Evolutionary conservation across 2,329 filamentous ascomycete genomes (phyloP), one percentile per base, ranked within the genome.

Genomic region (Epichloe gansuensis): DNA sequence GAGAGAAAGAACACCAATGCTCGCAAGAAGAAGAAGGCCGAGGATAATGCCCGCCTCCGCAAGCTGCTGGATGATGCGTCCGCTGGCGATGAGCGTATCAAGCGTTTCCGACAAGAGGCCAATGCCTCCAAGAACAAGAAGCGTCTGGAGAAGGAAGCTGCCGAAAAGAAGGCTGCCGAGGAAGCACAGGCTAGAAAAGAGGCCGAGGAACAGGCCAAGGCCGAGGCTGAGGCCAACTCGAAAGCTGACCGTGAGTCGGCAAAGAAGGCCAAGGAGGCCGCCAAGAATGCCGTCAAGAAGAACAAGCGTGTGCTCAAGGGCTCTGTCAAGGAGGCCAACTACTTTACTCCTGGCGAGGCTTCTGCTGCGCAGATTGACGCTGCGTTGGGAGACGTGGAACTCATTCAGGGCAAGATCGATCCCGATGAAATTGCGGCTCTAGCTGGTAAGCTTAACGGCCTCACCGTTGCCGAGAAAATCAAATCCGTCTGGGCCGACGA

Each of bases 241-340:
- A 97, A 97, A 79, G 80, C 77, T 5, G 83, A 89, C 54, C 87
- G 86, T 61, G 90, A 91, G 61, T 80, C 86, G 58, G 75, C 75
- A 64, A 98, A 97, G 82, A 98, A 98, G 81, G 85, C 87, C 56
- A 98, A 97, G 78, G 93, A 98, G 73, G 91, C 91, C 2, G 93
- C 93, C 54, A 98, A 98, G 83, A 96, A 90, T 66, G 93, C 93
- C 13, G 86, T 93, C 64, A 98, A 98, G 86, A 98, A 98, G 87
- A 98, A 98, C 82, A 96, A 96, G 82, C 89, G 93, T 77, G 86
- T 97, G 47, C 83, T 98, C 62, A 90, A 94, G 71, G 84, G 82
- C 57, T 90, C 88, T 59, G 87, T 91, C 72, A 98, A 98, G 80
- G 93, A 98, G 61, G 91, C 88, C 64, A 96, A 96, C 78, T 98